A percentile compares a stretch with the other conserved stretches of the same genome.
Conservation (phyloP, 345 rosid species). For the Murraya koenigii region DNA sequence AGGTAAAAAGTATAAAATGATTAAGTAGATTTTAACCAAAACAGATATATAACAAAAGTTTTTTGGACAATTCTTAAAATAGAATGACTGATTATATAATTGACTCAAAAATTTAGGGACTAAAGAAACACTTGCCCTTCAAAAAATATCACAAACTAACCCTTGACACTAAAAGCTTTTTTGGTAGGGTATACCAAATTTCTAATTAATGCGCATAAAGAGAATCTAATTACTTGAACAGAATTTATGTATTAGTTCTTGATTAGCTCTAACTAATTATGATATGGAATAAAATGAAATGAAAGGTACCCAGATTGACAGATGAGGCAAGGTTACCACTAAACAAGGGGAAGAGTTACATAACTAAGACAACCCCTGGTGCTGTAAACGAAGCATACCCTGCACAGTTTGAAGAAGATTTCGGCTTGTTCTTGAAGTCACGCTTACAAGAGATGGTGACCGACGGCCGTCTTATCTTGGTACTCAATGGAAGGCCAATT, state of each 20-base stretch:
- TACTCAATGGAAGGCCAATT: conserved; percentile 13
- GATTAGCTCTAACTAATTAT: neutral
- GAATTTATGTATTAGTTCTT: neutral
- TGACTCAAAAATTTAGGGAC: too few relatives aligned
- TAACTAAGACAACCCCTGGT: conserved; percentile 17
- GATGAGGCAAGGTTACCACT: conserved; percentile 11
- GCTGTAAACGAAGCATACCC: conserved; percentile 23
- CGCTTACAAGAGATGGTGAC: conserved; percentile 23
- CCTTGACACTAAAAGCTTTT: too few relatives aligned
- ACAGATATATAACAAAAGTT: too few relatives aligned
- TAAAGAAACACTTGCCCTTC: too few relatives aligned
- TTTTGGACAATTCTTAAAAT: too few relatives aligned
- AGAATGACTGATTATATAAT: too few relatives aligned
- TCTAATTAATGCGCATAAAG: too few relatives aligned
- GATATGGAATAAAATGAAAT: neutral
- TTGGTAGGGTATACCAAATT: too few relatives aligned
- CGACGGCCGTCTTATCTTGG: conserved; percentile 17
- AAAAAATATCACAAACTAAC: too few relatives aligned
- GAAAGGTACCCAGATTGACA: conserved; percentile 17
- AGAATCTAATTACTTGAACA: too few relatives aligned
- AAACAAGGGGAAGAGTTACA: conserved; percentile 27
- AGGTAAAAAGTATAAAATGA: too few relatives aligned
- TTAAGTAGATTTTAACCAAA: too few relatives aligned
- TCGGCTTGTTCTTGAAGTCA: conserved; percentile 15
- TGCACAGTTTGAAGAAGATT: conserved; percentile 23